A percentile compares a stretch with the other conserved stretches of the same genome.
These are phyloP conservation scores for Colletotrichum sojae DNA, from an alignment of 2,329 filamentous ascomycete species.

Conservation along the genomic window DNA sequence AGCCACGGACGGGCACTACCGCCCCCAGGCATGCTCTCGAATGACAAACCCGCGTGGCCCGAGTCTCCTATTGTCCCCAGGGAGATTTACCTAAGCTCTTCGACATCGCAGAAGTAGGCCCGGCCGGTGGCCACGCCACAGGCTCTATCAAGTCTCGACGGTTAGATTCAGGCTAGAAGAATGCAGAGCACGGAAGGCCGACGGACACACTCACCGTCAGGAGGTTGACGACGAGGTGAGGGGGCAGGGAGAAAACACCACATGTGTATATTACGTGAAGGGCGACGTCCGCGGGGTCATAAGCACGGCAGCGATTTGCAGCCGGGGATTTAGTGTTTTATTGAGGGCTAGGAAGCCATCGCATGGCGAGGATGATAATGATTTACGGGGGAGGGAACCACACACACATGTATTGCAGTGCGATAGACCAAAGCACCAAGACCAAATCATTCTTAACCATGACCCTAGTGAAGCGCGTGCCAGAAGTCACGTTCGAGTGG, in stretches of 20 bases:
- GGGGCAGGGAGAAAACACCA: neutral
- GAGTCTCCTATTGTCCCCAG: constrained; percentile 13
- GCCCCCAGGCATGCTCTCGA: constrained; percentile 8
- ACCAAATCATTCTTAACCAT: neutral
- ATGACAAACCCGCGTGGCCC: constrained; percentile 3
- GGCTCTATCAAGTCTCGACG: neutral
- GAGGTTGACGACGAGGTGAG: neutral
- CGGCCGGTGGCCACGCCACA: neutral
- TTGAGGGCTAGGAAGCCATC: neutral
- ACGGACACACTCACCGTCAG: neutral
- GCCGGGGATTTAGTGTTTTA: neutral
- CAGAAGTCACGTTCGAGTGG: too few relatives aligned
- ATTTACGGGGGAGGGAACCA: neutral
- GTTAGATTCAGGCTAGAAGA: neutral
- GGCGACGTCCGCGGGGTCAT: neutral
- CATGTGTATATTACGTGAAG: neutral
- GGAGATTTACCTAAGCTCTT: constrained; percentile 10
- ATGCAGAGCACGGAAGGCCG: neutral
- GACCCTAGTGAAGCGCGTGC: too few relatives aligned
- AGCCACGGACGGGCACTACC: constrained; percentile 9
- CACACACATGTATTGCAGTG: neutral
- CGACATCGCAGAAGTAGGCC: constrained; percentile 4
- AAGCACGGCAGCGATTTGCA: neutral
- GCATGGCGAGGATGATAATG: neutral
- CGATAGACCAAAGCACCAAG: neutral